Evolutionary conservation across 768 basidiomycete genomes (phyloP), one percentile per base, ranked within the genome.

Genomic region (Leccinum ochraceum): DNA sequence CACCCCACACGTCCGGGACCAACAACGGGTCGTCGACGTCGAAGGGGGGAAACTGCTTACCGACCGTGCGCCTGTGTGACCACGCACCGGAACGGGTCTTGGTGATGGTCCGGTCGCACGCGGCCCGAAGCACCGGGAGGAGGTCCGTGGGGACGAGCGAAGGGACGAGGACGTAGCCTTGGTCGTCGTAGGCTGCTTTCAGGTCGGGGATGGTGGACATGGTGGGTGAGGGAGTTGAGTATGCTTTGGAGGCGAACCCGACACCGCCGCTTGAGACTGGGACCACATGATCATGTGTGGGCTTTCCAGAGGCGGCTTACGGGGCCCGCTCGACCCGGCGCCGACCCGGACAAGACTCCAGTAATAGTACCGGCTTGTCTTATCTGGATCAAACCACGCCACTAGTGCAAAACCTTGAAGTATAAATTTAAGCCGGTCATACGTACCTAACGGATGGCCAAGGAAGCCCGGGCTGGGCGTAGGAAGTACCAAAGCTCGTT

Each of bases 31-130:
- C n/a, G n/a, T n/a, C n/a, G n/a, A n/a, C 22, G 22, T 80, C 85
- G 65, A 80, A 92, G 0, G 90, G 90, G 3, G 90, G 89, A 62
- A 92, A 92, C 70, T 90, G 88, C 61, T 86, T 87, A 1, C 91
- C 90, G 17, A 92, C 87, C 0, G 84, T 86, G 37, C 90, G 82
- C 4, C 88, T 78, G 64, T 87, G 79, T 0, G 82, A 76, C 90
- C 90, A 92, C 3, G 69, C 61, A 2, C 88, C 88, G 0, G 76
- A 55, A 5, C 90, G 84, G 0, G 89, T 88, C 30, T 77, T 79
- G 20, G 73, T 66, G 24, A 86, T 78, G 3, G 77, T 81, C 22
- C 80, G 74, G 14, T 80, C 80, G 60, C 83, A 83, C 5, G 90
- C 88, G 0, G 67, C 71, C 56, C 76, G 69, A 17, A 91, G 79